A percentile compares a stretch with the other conserved stretches of the same genome.
Conservation (phyloP, 371 early-diverging fungal genomes). For the Syncephalastrum sp. region DNA sequence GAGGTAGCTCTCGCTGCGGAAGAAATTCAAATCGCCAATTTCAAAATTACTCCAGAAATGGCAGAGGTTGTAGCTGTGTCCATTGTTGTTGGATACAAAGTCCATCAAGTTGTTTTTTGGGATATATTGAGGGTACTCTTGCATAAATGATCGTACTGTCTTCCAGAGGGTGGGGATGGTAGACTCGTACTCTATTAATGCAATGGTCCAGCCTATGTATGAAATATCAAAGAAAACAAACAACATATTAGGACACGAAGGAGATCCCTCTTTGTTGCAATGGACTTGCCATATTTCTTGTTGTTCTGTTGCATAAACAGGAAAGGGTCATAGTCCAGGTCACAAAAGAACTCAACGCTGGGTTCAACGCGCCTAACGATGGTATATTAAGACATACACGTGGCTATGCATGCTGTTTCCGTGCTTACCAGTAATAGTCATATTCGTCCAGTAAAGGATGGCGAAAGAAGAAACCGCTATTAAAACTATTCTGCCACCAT, state of each 20-base stretch:
- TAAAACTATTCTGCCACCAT: conserved; percentile 51
- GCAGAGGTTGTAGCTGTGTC: conserved; percentile 65
- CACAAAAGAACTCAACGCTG: conserved; percentile 78
- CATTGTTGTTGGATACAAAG: conserved; percentile 34
- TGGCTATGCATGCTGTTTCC: too few relatives aligned
- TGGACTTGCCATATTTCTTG: conserved; percentile 68
- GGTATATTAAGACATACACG: too few relatives aligned
- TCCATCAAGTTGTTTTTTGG: conserved; percentile 34
- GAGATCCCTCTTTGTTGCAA: not conserved
- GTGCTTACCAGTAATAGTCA: conserved; percentile 84
- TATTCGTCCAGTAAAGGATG: conserved; percentile 78
- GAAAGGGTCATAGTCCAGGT: conserved; percentile 90
- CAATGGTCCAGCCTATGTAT: conserved; percentile 55
- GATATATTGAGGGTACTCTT: conserved; percentile 44
- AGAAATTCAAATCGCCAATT: conserved; percentile 84
- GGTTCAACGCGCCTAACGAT: conserved; percentile 75
- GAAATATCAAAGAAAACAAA: too few relatives aligned
- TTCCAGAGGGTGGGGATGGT: conserved; percentile 87
- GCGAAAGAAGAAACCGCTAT: conserved; percentile 86
- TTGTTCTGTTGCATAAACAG: conserved; percentile 75
- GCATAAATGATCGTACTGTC: conserved; percentile 50
- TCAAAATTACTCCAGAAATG: conserved; percentile 99
- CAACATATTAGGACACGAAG: too few relatives aligned
- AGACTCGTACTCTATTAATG: conserved; percentile 70
- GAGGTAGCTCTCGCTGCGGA: conserved; percentile 69